phyloP scores from a whole-genome alignment of 2,329 filamentous ascomycete genomes.

The Phaeoacremonium minimum region DNA sequence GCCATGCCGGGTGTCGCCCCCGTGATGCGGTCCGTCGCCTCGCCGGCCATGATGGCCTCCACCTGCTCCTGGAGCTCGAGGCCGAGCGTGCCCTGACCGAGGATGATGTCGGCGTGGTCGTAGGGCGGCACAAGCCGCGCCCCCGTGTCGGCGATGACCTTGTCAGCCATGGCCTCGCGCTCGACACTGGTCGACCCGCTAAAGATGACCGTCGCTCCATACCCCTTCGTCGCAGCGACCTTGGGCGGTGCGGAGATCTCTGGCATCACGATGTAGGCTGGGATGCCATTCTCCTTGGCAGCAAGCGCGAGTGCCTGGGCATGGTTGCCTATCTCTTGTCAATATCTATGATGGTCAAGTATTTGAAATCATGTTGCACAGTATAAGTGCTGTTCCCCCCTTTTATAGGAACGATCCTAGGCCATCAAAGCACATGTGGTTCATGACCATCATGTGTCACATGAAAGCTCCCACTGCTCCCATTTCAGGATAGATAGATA shows the following conservation, averaged over 20 bases:
- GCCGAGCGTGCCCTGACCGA: conserved; percentile 88
- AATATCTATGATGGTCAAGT: no score
- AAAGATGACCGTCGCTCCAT: conserved; percentile 77
- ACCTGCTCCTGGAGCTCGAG: conserved; percentile 79
- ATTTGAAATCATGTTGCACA: neutral
- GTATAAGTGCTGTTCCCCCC: conserved; percentile 1
- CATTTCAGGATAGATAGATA: neutral
- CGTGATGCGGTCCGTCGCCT: conserved; percentile 17
- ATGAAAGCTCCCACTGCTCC: no score
- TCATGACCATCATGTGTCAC: no score
- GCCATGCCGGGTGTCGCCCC: conserved; percentile 1
- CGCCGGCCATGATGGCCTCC: conserved; percentile 38
- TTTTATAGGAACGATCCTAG: neutral
- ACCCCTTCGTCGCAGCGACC: conserved; percentile 74
- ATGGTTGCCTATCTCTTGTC: conserved; percentile 82
- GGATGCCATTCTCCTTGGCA: conserved; percentile 66
- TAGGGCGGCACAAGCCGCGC: conserved; percentile 84
- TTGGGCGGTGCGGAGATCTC: conserved; percentile 80
- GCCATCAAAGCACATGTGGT: neutral
- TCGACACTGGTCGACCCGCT: conserved; percentile 76
- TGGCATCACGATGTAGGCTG: conserved; percentile 90
- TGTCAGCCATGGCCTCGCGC: conserved; percentile 71
- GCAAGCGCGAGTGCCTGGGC: conserved; percentile 89
- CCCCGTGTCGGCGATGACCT: conserved; percentile 66
- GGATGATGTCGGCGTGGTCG: conserved; percentile 85